phyloP scores from a whole-genome alignment of 2,329 filamentous ascomycete genomes.

The Acephala macrosclerotiorum region DNA sequence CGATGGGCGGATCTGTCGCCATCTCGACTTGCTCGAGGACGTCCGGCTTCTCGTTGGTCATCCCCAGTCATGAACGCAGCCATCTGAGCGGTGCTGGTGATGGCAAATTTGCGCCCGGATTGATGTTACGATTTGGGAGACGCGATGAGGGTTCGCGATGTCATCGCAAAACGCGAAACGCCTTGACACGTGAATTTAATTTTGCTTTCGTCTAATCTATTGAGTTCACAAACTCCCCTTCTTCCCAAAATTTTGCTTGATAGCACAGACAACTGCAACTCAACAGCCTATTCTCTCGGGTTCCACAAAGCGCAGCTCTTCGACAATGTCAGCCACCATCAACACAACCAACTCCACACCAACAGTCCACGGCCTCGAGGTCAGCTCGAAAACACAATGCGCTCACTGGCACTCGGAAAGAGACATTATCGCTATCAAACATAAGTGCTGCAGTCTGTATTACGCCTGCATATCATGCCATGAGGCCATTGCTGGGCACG shows the following conservation, averaged over 20 bases:
- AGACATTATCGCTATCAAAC: conserved; percentile 4
- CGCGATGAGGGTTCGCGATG: background rate
- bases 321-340: background rate
- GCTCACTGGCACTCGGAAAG: background rate
- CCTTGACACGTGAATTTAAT: background rate
- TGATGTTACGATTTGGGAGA: background rate
- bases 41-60: conserved; percentile 6
- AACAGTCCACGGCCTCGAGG: background rate
- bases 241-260: no score
- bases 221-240: no score
- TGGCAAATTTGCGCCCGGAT: background rate
- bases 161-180: conserved; percentile 4
- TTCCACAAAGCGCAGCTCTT: no score
- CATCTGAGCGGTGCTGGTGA: conserved; percentile 18
- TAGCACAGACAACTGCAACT: no score
- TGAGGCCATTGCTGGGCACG: background rate
- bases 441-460: background rate
- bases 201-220: no score
- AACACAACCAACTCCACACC: background rate
- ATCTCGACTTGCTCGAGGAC: conserved; percentile 30
- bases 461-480: background rate
- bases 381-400: background rate
- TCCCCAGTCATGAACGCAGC: background rate
- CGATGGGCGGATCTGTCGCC: conserved; percentile 31
- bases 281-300: no score